phyloP scores from a whole-genome alignment of 768 basidiomycete species.

The Amanita inopinata region DNA sequence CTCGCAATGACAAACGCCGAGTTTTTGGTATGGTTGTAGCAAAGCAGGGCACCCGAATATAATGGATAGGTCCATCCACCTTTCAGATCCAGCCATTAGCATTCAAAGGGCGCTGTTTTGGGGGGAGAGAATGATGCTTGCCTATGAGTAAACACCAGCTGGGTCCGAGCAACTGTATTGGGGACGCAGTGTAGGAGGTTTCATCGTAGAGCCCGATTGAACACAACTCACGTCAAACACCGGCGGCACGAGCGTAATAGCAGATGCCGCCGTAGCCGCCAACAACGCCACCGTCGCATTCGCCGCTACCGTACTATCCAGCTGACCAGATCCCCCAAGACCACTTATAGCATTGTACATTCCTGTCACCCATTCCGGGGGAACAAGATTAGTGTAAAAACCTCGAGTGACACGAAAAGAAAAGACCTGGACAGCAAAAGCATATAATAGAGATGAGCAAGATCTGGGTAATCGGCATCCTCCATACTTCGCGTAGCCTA shows the following conservation, averaged over 20 bases:
- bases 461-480: slow-evolving; percentile 19
- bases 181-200: not conserved
- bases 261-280: slow-evolving; percentile 20
- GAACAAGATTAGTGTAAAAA: not conserved
- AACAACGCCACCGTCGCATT: slow-evolving; percentile 21
- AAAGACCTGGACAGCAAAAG: slow-evolving; percentile 20
- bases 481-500: too few relatives aligned
- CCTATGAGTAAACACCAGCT: slow-evolving; percentile 19
- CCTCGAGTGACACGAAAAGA: not conserved
- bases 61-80: slow-evolving; percentile 20
- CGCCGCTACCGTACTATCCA: slow-evolving; percentile 21
- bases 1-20: slow-evolving; percentile 20
- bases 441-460: slow-evolving; percentile 20
- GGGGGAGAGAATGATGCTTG: not conserved
- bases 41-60: slow-evolving; percentile 20
- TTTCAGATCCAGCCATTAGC: not conserved
- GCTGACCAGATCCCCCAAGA: slow-evolving; percentile 21
- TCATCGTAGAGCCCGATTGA: too few relatives aligned
- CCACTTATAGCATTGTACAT: slow-evolving; percentile 23
- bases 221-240: slow-evolving; percentile 20
- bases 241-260: slow-evolving; percentile 19
- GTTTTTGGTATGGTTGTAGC: slow-evolving; percentile 20
- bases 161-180: slow-evolving; percentile 14
- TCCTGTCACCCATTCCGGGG: slow-evolving; percentile 10
- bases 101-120: not conserved